These are phyloP conservation scores for Neolentinus lepideus DNA, from an alignment of 1,284 basidiomycete genomes.

Conservation along the genomic window DNA sequence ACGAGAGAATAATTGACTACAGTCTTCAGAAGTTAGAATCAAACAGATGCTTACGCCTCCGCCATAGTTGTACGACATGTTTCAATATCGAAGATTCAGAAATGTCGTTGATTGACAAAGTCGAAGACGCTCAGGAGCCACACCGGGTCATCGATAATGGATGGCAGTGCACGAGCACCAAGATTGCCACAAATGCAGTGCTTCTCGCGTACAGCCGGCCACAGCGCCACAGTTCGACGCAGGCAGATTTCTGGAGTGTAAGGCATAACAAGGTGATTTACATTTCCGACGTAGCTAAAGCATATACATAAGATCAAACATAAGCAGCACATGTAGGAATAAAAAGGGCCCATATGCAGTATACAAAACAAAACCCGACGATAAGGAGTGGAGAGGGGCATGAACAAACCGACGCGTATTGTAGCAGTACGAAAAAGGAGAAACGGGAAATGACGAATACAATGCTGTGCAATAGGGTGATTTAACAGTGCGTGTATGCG, in stretches of 20 bases:
- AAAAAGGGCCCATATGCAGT: background rate
- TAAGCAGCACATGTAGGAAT: background rate
- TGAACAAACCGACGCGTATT: background rate
- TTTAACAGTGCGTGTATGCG: background rate
- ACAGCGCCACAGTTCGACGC: background rate
- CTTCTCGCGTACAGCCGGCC: background rate
- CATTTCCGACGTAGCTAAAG: background rate
- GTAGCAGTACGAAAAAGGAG: background rate
- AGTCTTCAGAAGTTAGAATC: background rate
- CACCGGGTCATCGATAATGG: background rate
- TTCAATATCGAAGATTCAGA: background rate
- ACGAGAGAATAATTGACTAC: background rate
- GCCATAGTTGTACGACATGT: background rate
- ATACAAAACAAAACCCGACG: background rate
- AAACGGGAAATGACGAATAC: background rate
- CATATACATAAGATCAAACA: background rate
- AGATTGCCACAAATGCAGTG: background rate
- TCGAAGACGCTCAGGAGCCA: background rate
- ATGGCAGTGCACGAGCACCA: background rate
- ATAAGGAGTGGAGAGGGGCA: background rate
- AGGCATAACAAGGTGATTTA: conserved; percentile 1
- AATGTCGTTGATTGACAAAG: background rate
- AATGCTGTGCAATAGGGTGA: background rate
- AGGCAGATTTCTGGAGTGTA: background rate
- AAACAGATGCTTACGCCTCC: background rate